Base-by-base conservation (phyloP, 2,329 filamentous ascomycete genomes). In the Pestalotiopsis sp. region DNA sequence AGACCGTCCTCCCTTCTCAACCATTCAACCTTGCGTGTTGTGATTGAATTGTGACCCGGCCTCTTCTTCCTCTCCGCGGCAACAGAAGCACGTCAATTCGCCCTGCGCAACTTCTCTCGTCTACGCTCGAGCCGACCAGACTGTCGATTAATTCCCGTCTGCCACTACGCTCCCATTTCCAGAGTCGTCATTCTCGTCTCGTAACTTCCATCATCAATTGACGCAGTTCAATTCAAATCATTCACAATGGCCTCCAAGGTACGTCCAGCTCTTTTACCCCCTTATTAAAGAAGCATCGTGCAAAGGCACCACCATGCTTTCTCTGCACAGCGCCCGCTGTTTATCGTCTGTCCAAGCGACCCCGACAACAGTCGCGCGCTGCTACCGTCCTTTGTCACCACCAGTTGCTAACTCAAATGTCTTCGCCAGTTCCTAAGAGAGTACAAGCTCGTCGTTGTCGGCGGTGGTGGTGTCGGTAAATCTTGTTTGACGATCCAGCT, bases 401-500 rank as follows among this genome's bases (percentile, higher is more conserved):
- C 25, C 57, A 27, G 6, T 6, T 59, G 11, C 23, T 71, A 68
- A 69, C 75, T 76, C 61, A 76, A 70, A 67, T 60, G n/a, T 66
- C 52, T 55, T 3, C 62, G 45, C 39, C 78, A 95, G 92, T 95
- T 95, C 80, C 85, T 95, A 80, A 88, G 93, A 89, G 93, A 96
- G 85, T 97, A 97, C 84, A 97, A 97, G 85, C 85, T 97, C 84
- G 96, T 99, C 71, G 96, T 98, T 71, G 95, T 99, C 74, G 96
- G 96, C 76, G 96, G 97, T 78, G 96, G 96, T 88, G 96, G 96
- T 82, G 96, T 99, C 74, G 96, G 96, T 85, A 99, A 99, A 88
- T 98, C 95, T 71, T 98, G 96, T 85, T 89, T 99, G 87, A 98
- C 96, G 69, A 98, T 99, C 79, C 96, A 98, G 86, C 90, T 95